Conservation (phyloP, 257 asterid genomes). For the Lycium barbarum region DNA sequence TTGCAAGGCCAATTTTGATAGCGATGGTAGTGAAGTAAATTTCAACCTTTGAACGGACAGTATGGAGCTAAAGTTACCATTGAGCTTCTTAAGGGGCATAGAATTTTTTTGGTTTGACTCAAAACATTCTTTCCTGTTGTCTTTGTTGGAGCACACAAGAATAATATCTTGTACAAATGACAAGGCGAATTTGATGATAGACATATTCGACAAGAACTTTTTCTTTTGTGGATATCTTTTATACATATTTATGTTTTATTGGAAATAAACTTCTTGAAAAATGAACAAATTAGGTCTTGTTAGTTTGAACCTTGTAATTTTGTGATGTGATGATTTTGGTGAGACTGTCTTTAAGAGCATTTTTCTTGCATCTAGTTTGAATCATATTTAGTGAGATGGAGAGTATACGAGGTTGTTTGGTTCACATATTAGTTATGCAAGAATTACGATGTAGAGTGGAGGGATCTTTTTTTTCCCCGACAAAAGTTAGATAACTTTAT, state of each 20-base stretch:
- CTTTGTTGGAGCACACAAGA: neutral
- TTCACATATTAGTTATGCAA: neutral
- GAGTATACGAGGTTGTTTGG: neutral
- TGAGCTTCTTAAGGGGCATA: constrained; percentile 1
- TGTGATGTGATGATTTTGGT: neutral
- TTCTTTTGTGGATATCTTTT: neutral
- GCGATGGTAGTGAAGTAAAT: neutral
- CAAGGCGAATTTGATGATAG: constrained; percentile 11
- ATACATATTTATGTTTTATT: neutral
- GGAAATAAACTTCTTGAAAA: neutral
- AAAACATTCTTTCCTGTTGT: constrained; percentile 1
- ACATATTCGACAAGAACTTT: neutral
- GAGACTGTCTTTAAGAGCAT: neutral
- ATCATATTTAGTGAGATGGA: neutral
- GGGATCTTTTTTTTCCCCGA: neutral
- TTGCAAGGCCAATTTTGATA: constrained; percentile 7
- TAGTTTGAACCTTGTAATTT: neutral
- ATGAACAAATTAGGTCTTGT: neutral
- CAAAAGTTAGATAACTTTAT: neutral
- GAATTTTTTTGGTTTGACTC: neutral
- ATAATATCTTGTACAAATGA: neutral
- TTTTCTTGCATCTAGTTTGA: neutral
- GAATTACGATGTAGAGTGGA: neutral
- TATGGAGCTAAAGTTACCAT: neutral
- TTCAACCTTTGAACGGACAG: neutral